Base-by-base conservation (phyloP, 805 yeast species). In the Ogataea philodendri region DNA sequence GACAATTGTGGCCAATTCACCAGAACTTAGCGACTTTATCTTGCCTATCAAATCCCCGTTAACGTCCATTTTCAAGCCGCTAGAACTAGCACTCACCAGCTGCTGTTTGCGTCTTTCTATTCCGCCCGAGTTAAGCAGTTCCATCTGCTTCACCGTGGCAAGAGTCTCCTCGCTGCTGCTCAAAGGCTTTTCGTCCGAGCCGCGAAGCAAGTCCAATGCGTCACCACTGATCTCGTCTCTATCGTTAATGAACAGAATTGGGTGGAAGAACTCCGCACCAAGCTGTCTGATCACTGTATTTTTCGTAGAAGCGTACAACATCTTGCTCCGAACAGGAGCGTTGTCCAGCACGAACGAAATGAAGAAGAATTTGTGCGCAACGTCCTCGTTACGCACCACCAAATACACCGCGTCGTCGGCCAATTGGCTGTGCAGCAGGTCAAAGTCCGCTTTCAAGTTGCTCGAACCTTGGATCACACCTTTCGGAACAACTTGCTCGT, bases 271-370 rank as follows among this genome's bases (percentile, higher is more conserved):
- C 38, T 70, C 72, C 11, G 65, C 51, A 5, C 96, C 96, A 24
- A 90, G 67, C 44, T 82, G 81, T 48, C 84, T 76, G 37, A 84
- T 63, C 22, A 93, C 60, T 1, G 93, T 77, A 57, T 77, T 82
- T 43, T 86, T 86, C 8, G 94, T 80, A 2, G 96, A 85, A 4
- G 97, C 97, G 58, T 89, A 93, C 31, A 93, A 68, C 97, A 93
- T 93, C 59, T 90, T 93, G 38, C 74, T 70, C 39, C 88, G 74
- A 23, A 90, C 89, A 3, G 81, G 78, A 7, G 96, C 84, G 32
- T 60, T 60, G 57, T 90, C 97, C 1, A 98, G 97, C 35, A 90
- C 89, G 62, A 72, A 89, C 14, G 93, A 78, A 29, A 88, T 72
- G 50, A 90, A 88, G 3, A 76, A 70, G 42, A 64, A 67, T n/a